Evolutionary conservation across 495 filamentous ascomycete genomes (phyloP).

Genomic region (Chaetomidium leptoderma): DNA sequence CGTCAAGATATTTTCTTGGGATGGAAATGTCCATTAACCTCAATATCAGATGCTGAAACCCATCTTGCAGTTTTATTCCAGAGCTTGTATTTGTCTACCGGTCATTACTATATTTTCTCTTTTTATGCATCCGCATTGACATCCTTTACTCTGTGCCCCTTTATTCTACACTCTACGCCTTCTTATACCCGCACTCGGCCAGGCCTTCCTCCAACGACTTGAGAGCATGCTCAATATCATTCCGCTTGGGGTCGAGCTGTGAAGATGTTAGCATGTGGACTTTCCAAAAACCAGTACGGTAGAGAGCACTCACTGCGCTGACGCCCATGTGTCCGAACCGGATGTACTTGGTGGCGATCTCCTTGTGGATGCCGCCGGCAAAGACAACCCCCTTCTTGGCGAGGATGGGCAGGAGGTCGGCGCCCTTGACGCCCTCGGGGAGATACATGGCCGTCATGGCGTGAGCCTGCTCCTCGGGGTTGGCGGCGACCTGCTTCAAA

Average conservation of each 20-base stretch:
- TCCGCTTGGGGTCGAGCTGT: slow-evolving; percentile 55
- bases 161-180: slow-evolving; percentile 32
- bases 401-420: slow-evolving; percentile 80
- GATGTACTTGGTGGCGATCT: slow-evolving; percentile 55
- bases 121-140: no score
- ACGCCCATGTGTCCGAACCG: slow-evolving; percentile 92
- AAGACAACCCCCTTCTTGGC: slow-evolving; percentile 90
- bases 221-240: slow-evolving; percentile 78
- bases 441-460: slow-evolving; percentile 98
- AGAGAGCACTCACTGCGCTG: slow-evolving; percentile 56
- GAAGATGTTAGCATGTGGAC: slow-evolving; percentile 3
- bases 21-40: no score
- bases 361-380: slow-evolving; percentile 90
- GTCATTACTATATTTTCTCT: no score
- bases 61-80: no score
- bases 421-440: slow-evolving; percentile 71
- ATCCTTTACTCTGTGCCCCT: neutral
- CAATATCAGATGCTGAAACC: no score
- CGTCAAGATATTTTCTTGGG: no score
- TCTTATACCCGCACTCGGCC: slow-evolving; percentile 63
- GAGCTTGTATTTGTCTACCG: neutral
- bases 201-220: slow-evolving; percentile 69
- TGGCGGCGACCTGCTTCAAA: slow-evolving; percentile 75
- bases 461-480: slow-evolving; percentile 86
- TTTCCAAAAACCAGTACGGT: neutral